These are phyloP conservation scores for Fraxinus sp. DNA, from an alignment of 305 asterid genomes.

Conservation along the genomic window DNA sequence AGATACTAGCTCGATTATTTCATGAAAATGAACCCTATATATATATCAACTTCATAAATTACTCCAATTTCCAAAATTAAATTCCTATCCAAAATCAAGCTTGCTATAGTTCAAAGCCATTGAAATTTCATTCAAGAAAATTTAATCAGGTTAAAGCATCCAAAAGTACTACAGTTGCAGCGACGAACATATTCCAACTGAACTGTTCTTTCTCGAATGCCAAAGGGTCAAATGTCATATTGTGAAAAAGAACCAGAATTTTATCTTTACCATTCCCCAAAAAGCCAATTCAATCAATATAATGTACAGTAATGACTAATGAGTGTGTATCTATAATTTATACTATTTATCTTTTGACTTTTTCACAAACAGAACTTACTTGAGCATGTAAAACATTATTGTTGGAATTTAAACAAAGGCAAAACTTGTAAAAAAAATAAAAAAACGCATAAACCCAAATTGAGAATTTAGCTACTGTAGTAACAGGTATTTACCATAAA, in stretches of 20 bases:
- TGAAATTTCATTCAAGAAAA: not conserved
- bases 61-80: not conserved
- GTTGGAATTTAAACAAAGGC: not conserved
- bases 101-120: not conserved
- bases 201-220: not conserved
- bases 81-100: not conserved
- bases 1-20: not conserved
- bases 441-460: not conserved
- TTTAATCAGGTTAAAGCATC: not conserved
- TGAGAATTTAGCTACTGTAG: not conserved
- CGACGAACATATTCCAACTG: not conserved
- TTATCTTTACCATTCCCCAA: not conserved
- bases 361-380: not conserved
- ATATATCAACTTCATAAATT: not conserved
- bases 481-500: slow-evolving; percentile 51
- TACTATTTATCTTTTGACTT: not conserved
- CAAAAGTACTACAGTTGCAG: not conserved
- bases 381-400: not conserved
- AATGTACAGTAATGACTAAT: not conserved
- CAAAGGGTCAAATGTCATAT: not conserved
- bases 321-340: not conserved
- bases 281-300: not conserved
- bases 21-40: not conserved
- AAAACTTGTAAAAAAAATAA: not conserved
- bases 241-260: not conserved